Conservation (phyloP, 179 eudicot species). For the Sideroxylon spinosum region DNA sequence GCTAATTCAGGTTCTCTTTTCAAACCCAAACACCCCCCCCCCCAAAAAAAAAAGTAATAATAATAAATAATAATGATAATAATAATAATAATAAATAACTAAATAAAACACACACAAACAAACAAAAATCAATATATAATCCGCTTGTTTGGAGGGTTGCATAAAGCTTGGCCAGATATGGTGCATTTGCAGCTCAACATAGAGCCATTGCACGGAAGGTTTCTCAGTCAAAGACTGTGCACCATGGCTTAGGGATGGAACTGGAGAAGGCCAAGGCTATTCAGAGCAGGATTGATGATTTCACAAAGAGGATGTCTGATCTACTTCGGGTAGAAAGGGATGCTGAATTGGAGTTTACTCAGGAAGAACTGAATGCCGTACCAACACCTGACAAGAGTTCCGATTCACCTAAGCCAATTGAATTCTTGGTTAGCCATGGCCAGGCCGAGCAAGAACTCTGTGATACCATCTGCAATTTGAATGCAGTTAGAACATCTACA, state of each 20-base stretch:
- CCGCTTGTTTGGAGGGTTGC: conserved; percentile 1
- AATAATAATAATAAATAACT: too few species aligned
- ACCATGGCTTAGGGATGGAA: conserved; percentile 61
- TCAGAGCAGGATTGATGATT: conserved; percentile 64
- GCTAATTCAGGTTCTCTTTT: conserved; percentile 51
- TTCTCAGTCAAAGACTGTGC: conserved; percentile 36
- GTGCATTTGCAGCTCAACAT: conserved; percentile 66
- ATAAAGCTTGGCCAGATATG: conserved; percentile 5
- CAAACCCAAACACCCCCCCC: too few species aligned
- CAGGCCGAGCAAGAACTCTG: conserved; percentile 85
- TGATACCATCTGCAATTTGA: conserved; percentile 78
- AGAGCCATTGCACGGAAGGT: conserved; percentile 76
- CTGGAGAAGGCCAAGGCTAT: conserved; percentile 51
- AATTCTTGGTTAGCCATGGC: conserved; percentile 76
- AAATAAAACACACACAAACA: neutral
- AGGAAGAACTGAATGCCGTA: conserved; percentile 74
- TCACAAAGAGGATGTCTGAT: conserved; percentile 56
- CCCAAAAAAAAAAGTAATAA: neutral
- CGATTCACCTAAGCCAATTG: conserved; percentile 57
- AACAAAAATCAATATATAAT: neutral
- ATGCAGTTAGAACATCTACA: conserved; percentile 68
- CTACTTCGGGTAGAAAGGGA: conserved; percentile 75
- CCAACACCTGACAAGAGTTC: conserved; percentile 57
- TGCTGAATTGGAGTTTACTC: conserved; percentile 78
- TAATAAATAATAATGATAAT: too few species aligned